Evolutionary conservation across 2,329 filamentous ascomycete species (phyloP), one percentile per base, ranked within the genome.

Genomic region (Cephalotrichum gorgonifer): DNA sequence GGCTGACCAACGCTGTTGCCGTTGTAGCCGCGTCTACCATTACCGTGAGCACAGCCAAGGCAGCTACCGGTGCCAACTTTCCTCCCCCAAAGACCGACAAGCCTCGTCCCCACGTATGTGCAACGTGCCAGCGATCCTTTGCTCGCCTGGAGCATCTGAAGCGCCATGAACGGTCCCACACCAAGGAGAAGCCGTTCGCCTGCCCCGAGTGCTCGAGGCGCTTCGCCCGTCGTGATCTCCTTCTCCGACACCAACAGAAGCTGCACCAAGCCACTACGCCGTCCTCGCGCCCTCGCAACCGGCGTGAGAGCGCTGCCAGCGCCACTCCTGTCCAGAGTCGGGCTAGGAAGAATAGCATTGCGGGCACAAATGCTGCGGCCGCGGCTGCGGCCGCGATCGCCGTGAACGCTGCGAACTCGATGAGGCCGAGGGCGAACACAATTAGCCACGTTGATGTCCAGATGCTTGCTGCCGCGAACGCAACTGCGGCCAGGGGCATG

Each of bases 131-230:
- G 60, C 83, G 93, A 55, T 95, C 88, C 28, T 98, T 98, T 65
- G 93, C 93, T 51, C 83, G 93, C 53, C 72, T 98, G 58, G 93
- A 98, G 70, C 93, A 98, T 65, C 72, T 98, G 56, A 98, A 98
- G 72, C 85, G 93, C 53, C 93, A 98, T 67, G 93, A 97, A 70
- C 81, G 93, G 54, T 95, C 89, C n/a, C 90, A 96, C 64, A 96
- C 90, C 42, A 96, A 98, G 66, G 90, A 98, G 70, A 98, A 98
- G 73, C 93, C 93, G 1, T 98, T 98, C 59, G 89, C 96, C 67
- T 98, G 93, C 60, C 88, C 88, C 26, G 88, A 97, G 65, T 98
- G 93, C 67, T 79, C 88, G 33, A 75, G 93, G 68, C 97, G 93
- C 70, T 98, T 98, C 68, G 93, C 93, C 52, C 82, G 93, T 53